Evolutionary conservation across 305 asterid species (phyloP), one percentile per base, ranked within the genome.

Genomic region (Lippia alba): DNA sequence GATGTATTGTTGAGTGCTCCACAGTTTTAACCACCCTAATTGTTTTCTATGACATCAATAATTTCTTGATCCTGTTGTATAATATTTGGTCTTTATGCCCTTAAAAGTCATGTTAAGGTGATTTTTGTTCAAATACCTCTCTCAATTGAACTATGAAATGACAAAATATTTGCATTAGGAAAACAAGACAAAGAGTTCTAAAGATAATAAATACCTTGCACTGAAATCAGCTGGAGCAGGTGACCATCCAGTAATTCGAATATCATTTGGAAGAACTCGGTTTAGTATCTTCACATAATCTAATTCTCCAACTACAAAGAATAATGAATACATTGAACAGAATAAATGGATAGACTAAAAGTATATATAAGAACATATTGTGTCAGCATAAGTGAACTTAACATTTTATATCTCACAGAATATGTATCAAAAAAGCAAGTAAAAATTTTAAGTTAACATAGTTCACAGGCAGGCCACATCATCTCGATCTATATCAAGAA

Each of bases 181-280:
- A 54, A 33, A 57, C 49, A 41, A 61, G 61, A 69, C 61, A 66
- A 71, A 56, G 67, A 76, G 75, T 54, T 65, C 62, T 56, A 7
- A 53, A 76, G 67, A 60, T 24, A 56, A 51, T 39, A 61, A 73
- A 34, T 75, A 94, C 99, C 98, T 94, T 59, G 99, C 92, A 75
- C 94, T 94, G 82, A 94, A 90, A 79, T 81, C 84, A 76, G 67
- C 60, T 34, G 96, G 96, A 80, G 88, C 93, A 79, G 99, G 90
- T 66, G 96, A 87, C 98, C 99, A 94, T 76, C 97, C 97, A 77
- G 90, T 78, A 62, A 92, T 80, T 76, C 96, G 86, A 72, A 94
- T 90, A 81, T 94, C 99, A 60, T 83, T 75, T 44, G 99, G 99
- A 74, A 94, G 96, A 40, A 78, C 96, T 65, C 87, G 78, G 63